Percentiles rank a stretch among this genome's conserved stretches.
These are phyloP conservation scores for Aspergillus haitiensis DNA, from an alignment of 495 filamentous ascomycete species.

Conservation along the genomic window DNA sequence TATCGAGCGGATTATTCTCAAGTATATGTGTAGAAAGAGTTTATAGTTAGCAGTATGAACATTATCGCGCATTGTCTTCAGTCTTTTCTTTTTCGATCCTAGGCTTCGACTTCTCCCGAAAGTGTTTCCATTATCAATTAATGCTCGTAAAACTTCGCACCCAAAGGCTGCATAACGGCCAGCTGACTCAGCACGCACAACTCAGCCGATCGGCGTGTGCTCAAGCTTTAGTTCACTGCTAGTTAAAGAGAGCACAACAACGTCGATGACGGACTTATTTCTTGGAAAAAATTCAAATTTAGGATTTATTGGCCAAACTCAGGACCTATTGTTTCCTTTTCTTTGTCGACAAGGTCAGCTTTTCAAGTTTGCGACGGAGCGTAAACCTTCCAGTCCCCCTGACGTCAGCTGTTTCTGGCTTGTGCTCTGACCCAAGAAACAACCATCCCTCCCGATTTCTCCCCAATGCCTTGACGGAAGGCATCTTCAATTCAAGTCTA, in stretches of 20 bases:
- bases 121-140: not conserved
- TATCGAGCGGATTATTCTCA: not conserved
- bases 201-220: slow-evolving; percentile 1
- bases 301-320: not conserved
- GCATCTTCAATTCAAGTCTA: slow-evolving; percentile 7
- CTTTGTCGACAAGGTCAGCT: not conserved
- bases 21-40: not conserved
- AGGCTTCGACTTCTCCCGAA: not conserved
- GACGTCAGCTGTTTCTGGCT: slow-evolving; percentile 35
- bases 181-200: slow-evolving; percentile 23
- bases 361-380: slow-evolving; percentile 15
- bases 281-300: not conserved
- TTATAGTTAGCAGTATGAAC: not conserved
- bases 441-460: slow-evolving; percentile 10
- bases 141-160: not conserved
- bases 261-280: not conserved
- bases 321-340: not conserved
- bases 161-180: slow-evolving; percentile 6
- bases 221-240: not conserved
- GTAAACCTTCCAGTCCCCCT: slow-evolving; percentile 20
- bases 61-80: not conserved
- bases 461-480: slow-evolving; percentile 28
- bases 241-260: not conserved
- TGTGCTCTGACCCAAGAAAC: slow-evolving; percentile 17
- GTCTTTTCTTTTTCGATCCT: not conserved